Evolutionary conservation across 148 eudicot genomes (phyloP).

Genomic region (Rhododendron vialii): DNA sequence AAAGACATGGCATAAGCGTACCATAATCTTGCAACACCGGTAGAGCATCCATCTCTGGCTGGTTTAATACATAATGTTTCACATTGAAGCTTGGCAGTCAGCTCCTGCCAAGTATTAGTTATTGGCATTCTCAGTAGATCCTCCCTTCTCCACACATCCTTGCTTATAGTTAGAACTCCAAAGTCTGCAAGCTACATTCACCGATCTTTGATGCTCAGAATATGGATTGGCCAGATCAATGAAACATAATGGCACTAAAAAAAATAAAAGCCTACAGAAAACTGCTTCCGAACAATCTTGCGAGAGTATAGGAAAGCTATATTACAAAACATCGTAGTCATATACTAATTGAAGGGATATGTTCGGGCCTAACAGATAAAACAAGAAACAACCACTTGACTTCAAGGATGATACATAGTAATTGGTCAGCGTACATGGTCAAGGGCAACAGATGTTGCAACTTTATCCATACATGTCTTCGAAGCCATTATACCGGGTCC

Average conservation of each 20-base stretch:
- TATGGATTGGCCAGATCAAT: not conserved
- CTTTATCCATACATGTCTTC: constrained; percentile 88
- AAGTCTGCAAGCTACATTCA: constrained; percentile 51
- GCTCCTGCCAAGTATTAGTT: constrained; percentile 50
- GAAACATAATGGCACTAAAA: not conserved
- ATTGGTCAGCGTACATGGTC: constrained; percentile 48
- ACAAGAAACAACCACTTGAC: not conserved
- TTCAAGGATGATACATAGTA: not conserved
- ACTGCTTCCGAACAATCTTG: not conserved
- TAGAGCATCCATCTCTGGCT: constrained; percentile 91
- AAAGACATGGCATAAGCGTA: constrained; percentile 23
- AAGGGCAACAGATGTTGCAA: constrained; percentile 75
- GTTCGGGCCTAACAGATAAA: not conserved
- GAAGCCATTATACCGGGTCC: constrained; percentile 83
- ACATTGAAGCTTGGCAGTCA: constrained; percentile 61
- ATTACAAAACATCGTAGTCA: not conserved
- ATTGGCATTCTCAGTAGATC: constrained; percentile 42
- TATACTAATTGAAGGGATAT: not conserved
- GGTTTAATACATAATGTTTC: constrained; percentile 80
- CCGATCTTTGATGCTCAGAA: constrained; percentile 6
- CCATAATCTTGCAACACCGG: constrained; percentile 93
- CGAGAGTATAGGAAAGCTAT: not conserved
- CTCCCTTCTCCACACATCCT: constrained; percentile 51
- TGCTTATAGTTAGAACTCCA: constrained; percentile 78
- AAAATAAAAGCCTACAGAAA: not conserved